Conservation (phyloP, 495 filamentous ascomycete genomes). For the Hyaloscypha hepaticicola region DNA sequence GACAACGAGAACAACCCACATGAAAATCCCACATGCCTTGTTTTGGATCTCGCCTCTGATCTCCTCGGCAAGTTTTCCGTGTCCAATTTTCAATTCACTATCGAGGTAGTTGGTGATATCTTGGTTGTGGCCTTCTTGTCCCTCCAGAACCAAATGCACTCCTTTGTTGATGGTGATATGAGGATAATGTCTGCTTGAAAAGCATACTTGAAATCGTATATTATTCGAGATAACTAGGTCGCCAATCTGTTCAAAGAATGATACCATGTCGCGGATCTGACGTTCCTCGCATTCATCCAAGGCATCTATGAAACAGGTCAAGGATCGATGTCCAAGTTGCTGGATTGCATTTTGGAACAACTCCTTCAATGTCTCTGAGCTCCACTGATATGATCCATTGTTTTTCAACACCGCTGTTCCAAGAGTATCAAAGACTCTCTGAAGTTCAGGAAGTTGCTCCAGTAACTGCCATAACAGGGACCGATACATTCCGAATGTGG, state of each 20-base stretch:
- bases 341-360: constrained; percentile 9
- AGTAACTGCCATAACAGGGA: constrained; percentile 45
- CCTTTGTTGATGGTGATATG: constrained; percentile 28
- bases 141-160: constrained; percentile 31
- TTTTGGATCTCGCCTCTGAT: constrained; percentile 28
- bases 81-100: constrained; percentile 15
- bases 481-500: constrained; percentile 54
- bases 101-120: constrained; percentile 35
- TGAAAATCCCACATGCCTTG: constrained; percentile 30
- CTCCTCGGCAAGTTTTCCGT: constrained; percentile 14
- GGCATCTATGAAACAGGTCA: constrained; percentile 36
- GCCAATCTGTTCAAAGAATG: constrained; percentile 25
- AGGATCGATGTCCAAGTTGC: constrained; percentile 14
- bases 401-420: not conserved
- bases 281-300: constrained; percentile 39
- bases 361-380: constrained; percentile 6
- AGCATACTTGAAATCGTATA: constrained; percentile 33
- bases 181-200: constrained; percentile 40
- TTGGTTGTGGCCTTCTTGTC: constrained; percentile 27
- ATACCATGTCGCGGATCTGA: constrained; percentile 28
- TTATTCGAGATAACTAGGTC: constrained; percentile 15
- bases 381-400: constrained; percentile 21
- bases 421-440: constrained; percentile 29
- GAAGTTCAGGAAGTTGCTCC: constrained; percentile 29
- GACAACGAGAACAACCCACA: constrained; percentile 31